These are phyloP conservation scores for Cladophialophora exuberans DNA, from an alignment of 2,329 filamentous ascomycete species.

Conservation along the genomic window DNA sequence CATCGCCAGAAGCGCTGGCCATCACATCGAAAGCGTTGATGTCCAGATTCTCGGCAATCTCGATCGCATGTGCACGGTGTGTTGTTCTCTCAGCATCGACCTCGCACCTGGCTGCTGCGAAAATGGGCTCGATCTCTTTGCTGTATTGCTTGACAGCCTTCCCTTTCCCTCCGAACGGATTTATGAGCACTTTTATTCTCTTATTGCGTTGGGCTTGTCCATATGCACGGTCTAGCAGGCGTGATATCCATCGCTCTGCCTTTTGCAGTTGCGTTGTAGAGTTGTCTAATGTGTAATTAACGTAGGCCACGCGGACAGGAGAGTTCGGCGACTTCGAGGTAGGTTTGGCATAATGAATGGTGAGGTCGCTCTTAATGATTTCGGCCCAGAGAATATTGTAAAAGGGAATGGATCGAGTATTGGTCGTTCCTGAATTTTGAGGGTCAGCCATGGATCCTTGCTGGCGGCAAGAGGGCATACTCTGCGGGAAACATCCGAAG, in stretches of 20 bases:
- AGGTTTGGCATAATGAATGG: conserved; percentile 72
- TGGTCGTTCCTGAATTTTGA: conserved; percentile 46
- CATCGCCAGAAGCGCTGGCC: conserved; percentile 88
- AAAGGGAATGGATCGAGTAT: conserved; percentile 67
- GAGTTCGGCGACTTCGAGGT: conserved; percentile 53
- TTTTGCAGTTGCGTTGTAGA: conserved; percentile 51
- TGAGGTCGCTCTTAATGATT: conserved; percentile 61
- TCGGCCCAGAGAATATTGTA: conserved; percentile 86
- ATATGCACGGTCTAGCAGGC: conserved; percentile 72
- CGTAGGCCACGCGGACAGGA: conserved; percentile 61
- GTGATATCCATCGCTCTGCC: conserved; percentile 60
- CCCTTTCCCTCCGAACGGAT: conserved; percentile 87
- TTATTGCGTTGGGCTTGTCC: conserved; percentile 68
- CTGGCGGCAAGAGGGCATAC: conserved; percentile 41
- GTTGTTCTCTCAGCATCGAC: conserved; percentile 74
- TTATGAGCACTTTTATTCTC: conserved; percentile 84
- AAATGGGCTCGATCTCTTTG: conserved; percentile 75
- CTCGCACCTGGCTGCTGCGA: conserved; percentile 77
- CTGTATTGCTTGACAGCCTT: conserved; percentile 73
- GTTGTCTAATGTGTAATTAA: conserved; percentile 65
- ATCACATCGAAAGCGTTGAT: conserved; percentile 82
- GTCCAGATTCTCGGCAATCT: conserved; percentile 75
- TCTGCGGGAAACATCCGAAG: conserved; percentile 59
- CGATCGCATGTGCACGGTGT: conserved; percentile 74
- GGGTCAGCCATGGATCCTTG: conserved; percentile 2